phyloP scores from a whole-genome alignment of 768 basidiomycete species.

The Phylloporus sp. region DNA sequence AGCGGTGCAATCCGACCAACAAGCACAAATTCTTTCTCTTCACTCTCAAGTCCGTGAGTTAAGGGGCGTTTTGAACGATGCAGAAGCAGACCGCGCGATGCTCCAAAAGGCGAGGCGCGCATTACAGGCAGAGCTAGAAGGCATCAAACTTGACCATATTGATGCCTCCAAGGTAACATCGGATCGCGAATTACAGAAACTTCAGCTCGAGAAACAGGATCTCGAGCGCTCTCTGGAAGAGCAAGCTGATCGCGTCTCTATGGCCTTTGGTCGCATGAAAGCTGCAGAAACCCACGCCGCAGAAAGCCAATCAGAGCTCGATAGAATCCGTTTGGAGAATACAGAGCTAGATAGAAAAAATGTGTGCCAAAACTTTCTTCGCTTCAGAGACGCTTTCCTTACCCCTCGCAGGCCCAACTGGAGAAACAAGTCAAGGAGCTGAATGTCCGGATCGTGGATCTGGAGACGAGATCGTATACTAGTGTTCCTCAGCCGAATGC shows the following conservation, averaged over 20 bases:
- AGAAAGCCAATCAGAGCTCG: conserved; percentile 72
- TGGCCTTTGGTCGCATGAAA: conserved; percentile 73
- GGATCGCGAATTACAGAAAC: conserved; percentile 68
- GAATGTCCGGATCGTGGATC: conserved; percentile 75
- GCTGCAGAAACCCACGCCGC: conserved; percentile 73
- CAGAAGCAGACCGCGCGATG: conserved; percentile 73
- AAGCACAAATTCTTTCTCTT: conserved; percentile 75
- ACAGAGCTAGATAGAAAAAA: conserved; percentile 75
- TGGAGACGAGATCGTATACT: conserved; percentile 73
- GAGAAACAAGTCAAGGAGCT: conserved; percentile 85
- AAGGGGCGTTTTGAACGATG: conserved; percentile 75
- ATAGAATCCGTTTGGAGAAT: conserved; percentile 74
- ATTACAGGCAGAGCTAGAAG: conserved; percentile 74
- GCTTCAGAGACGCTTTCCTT: background rate
- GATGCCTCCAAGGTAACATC: conserved; percentile 66
- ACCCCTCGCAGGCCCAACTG: conserved; percentile 54
- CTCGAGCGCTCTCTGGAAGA: conserved; percentile 74
- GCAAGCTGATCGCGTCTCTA: conserved; percentile 65
- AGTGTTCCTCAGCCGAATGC: conserved; percentile 55
- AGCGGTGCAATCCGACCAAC: conserved; percentile 72
- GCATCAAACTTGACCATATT: conserved; percentile 70
- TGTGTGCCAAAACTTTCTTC: conserved; percentile 36
- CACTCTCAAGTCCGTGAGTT: conserved; percentile 85
- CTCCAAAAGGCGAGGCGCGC: conserved; percentile 79
- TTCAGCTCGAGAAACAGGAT: conserved; percentile 79